Evolutionary conservation across 306 rosid genomes (phyloP).

Genomic region (Acacia melanoxylon): DNA sequence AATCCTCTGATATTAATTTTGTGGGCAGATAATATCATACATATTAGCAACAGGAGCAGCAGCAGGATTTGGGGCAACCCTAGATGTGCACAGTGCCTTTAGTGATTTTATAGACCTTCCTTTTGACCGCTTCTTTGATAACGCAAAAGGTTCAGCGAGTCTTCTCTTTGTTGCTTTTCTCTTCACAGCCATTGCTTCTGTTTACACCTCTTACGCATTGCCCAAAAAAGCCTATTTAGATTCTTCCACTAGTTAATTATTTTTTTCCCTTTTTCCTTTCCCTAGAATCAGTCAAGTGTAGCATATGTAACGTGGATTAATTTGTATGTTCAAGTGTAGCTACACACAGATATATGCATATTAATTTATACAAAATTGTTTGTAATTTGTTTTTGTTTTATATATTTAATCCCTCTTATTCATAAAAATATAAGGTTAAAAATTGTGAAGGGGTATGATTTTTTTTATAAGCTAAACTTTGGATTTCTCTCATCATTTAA

Average conservation of each 20-base stretch:
- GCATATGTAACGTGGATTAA: not conserved
- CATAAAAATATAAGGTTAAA: no score
- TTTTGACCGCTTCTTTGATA: slow-evolving; percentile 31
- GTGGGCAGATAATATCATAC: slow-evolving; percentile 50
- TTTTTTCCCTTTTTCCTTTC: no score
- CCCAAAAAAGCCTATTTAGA: slow-evolving; percentile 4
- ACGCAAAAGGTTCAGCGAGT: slow-evolving; percentile 51
- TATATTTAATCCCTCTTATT: no score
- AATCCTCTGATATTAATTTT: not conserved
- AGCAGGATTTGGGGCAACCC: slow-evolving; percentile 57
- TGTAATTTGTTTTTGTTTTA: not conserved
- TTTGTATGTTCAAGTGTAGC: no score
- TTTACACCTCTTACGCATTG: slow-evolving; percentile 53
- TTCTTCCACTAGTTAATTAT: no score
- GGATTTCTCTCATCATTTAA: no score
- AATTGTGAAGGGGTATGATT: no score
- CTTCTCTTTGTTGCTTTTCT: slow-evolving; percentile 50
- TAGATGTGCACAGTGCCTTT: slow-evolving; percentile 25
- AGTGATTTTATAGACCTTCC: not conserved
- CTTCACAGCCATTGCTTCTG: slow-evolving; percentile 46
- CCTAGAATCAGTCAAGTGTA: not conserved
- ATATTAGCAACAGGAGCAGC: slow-evolving; percentile 58
- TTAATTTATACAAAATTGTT: no score
- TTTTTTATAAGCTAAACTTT: no score
- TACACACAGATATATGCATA: no score